Evolutionary conservation across 306 rosid genomes (phyloP).

Genomic region (Ormosia emarginata): DNA sequence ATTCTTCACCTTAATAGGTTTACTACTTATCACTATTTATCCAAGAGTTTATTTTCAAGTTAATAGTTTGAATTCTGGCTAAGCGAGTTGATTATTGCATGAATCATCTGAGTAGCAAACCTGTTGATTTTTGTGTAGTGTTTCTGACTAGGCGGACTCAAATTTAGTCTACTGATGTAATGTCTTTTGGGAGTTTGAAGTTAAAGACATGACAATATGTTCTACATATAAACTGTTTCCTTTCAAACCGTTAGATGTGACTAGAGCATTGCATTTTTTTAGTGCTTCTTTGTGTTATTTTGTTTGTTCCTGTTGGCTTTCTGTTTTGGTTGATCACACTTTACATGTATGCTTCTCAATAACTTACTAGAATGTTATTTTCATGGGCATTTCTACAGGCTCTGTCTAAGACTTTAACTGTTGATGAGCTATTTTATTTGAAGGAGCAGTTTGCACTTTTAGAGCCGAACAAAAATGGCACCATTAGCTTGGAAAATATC

Average conservation of each 20-base stretch:
- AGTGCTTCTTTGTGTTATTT: background rate
- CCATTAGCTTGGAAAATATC: constrained; percentile 70
- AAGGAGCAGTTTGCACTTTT: constrained; percentile 63
- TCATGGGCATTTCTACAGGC: constrained; percentile 46
- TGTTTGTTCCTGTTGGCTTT: background rate
- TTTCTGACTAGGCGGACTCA: background rate
- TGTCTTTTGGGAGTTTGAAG: background rate
- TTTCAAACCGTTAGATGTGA: background rate
- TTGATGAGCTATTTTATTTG: constrained; percentile 52
- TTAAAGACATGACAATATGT: background rate
- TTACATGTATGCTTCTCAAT: background rate
- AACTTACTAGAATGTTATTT: background rate
- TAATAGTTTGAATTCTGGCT: background rate
- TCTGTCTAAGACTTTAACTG: constrained; percentile 62
- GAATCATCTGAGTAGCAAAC: background rate
- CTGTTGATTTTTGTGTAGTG: background rate
- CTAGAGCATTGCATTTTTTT: background rate
- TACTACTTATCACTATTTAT: background rate
- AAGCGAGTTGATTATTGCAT: background rate
- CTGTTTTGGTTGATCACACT: background rate
- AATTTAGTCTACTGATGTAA: background rate
- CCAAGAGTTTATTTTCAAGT: background rate
- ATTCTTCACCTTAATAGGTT: background rate
- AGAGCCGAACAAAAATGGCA: constrained; percentile 71
- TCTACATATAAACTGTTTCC: background rate